These are phyloP conservation scores for Ambrosiella beaveri DNA, from an alignment of 2,329 filamentous ascomycete genomes.

Conservation along the genomic window DNA sequence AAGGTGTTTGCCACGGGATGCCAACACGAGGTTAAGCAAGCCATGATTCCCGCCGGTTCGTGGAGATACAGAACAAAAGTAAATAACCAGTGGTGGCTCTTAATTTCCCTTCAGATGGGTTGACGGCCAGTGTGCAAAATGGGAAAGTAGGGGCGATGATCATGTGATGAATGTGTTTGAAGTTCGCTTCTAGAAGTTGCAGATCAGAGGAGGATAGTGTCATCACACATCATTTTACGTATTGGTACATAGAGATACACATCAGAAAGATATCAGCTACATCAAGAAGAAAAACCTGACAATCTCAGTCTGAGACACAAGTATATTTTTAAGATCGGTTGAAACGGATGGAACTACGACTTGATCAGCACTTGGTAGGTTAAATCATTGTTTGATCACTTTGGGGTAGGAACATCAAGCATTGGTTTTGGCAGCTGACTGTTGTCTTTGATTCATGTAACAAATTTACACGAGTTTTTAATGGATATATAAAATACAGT, in stretches of 20 bases:
- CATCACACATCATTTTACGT: neutral
- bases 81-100: neutral
- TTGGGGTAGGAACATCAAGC: neutral
- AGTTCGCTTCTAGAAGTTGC: neutral
- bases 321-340: neutral
- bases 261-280: too few relatives aligned
- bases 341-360: neutral
- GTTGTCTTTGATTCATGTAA: neutral
- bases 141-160: neutral
- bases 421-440: neutral
- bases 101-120: neutral
- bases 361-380: neutral
- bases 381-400: neutral
- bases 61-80: neutral
- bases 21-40: neutral
- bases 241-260: neutral
- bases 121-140: neutral
- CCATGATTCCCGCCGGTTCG: neutral
- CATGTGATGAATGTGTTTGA: neutral
- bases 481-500: too few relatives aligned
- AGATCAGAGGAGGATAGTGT: neutral
- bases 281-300: neutral
- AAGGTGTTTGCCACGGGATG: neutral
- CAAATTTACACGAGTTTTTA: neutral
- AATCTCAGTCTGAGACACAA: neutral